Evolutionary conservation across 2,329 filamentous ascomycete genomes (phyloP).

Genomic region (Aschersonia sp.): DNA sequence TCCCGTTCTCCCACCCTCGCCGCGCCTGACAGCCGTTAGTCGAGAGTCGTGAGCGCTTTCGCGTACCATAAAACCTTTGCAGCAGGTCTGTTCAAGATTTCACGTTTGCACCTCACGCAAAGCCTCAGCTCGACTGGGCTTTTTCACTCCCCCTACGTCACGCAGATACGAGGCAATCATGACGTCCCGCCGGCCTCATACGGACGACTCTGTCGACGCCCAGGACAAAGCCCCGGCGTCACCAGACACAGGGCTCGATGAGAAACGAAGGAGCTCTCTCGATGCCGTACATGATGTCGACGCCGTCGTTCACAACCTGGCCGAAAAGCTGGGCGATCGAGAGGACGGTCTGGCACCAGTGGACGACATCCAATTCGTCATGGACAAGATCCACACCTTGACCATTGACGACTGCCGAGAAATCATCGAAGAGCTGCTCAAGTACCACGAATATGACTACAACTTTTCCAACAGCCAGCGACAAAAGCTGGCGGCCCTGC

Average conservation of each 20-base stretch:
- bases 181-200: background rate
- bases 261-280: background rate
- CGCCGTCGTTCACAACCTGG: slow-evolving; percentile 2
- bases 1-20: no score
- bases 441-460: slow-evolving; percentile 12
- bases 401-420: slow-evolving; percentile 8
- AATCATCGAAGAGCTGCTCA: slow-evolving; percentile 8
- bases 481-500: slow-evolving; percentile 7
- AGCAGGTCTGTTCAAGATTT: no score
- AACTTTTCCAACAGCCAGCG: slow-evolving; percentile 9
- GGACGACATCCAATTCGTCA: slow-evolving; percentile 11
- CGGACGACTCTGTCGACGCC: background rate
- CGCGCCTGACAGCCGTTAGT: no score
- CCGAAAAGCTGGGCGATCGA: slow-evolving; percentile 6
- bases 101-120: no score
- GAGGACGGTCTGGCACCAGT: slow-evolving; percentile 9
- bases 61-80: no score
- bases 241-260: background rate
- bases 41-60: no score
- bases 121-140: no score
- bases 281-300: slow-evolving; percentile 1
- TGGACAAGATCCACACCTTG: slow-evolving; percentile 10
- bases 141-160: no score
- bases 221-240: background rate
- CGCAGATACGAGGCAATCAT: background rate